Evolutionary conservation across 1,284 basidiomycete species (phyloP), one percentile per base, ranked within the genome.

Genomic region (Thecaphora thlaspeos): DNA sequence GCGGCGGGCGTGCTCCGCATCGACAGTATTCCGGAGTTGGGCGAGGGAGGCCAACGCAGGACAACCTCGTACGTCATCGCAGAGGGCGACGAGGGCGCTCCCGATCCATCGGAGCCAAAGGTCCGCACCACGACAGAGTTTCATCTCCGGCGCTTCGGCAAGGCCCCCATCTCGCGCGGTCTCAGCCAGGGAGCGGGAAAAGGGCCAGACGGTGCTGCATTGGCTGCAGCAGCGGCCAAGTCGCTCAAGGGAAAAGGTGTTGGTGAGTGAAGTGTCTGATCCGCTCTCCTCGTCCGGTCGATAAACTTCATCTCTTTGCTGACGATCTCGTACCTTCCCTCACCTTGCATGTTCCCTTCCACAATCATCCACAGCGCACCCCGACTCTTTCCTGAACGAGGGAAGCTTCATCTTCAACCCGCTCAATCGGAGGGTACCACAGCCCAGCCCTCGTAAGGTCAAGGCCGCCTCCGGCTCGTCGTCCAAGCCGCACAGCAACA

Each of bases 401-500:
- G 62, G 71, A 17, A 70, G 64, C 55, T 76, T 76, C 43, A 68
- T 76, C 17, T 66, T 66, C 50, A 75, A 76, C 23, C 75, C 75
- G 12, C 63, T 77, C 26, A 70, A 68, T 46, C 48, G 66, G 14
- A 53, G 75, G 4, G 59, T 76, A 1, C 74, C 74, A 14, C 55
- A 57, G 11, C 64, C 61, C 3, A 58, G 64, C 18, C 72, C 74
- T n/a, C 66, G 71, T 36, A 76, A 71, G 40, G 57, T 61, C 37
- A 71, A 51, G 46, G 46, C 51, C 2, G 44, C 57, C 39, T 46
- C 48, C 23, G 32, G 52, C 21, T 52, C 61, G 17, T 12, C 61
- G 17, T 12, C 61, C 7, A 28, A 28, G 11, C 26, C 26, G 26
- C 26, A 28, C 26, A 11, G 5, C 26, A 28, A 28, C 7, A 11